Evolutionary conservation across 2,329 filamentous ascomycete genomes (phyloP).

Genomic region (Verticillium nubilum): DNA sequence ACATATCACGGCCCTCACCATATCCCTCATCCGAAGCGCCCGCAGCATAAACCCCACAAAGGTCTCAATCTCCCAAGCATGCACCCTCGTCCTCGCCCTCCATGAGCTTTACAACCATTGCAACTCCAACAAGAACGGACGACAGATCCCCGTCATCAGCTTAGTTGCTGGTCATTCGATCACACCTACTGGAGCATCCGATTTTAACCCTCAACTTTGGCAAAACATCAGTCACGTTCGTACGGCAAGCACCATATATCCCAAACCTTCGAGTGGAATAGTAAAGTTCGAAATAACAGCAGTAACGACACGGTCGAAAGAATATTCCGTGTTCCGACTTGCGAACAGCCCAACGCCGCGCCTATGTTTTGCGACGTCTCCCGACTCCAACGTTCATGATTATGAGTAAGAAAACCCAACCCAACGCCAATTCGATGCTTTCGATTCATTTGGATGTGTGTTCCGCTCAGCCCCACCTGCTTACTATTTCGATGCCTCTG

Average conservation of each 20-base stretch:
- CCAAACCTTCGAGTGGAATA: background rate
- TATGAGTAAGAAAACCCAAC: background rate
- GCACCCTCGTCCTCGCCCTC: too few relatives aligned
- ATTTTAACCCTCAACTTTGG: too few relatives aligned
- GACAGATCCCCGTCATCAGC: too few relatives aligned
- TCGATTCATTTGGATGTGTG: background rate
- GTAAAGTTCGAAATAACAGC: background rate
- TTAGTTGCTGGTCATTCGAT: too few relatives aligned
- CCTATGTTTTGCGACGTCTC: background rate
- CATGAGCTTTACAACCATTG: too few relatives aligned
- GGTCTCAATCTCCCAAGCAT: too few relatives aligned
- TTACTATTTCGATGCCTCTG: background rate
- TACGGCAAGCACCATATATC: background rate
- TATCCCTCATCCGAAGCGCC: too few relatives aligned
- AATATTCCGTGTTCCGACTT: background rate
- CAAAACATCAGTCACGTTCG: too few relatives aligned
- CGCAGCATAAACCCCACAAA: too few relatives aligned
- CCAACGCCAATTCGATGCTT: background rate
- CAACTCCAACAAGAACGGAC: too few relatives aligned
- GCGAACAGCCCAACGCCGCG: background rate
- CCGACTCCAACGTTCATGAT: background rate
- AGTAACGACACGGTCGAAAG: background rate
- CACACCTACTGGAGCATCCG: too few relatives aligned
- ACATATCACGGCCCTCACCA: too few relatives aligned
- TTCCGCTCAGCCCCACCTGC: background rate